phyloP scores from a whole-genome alignment of 345 rosid genomes.

The Ceriops tagal region DNA sequence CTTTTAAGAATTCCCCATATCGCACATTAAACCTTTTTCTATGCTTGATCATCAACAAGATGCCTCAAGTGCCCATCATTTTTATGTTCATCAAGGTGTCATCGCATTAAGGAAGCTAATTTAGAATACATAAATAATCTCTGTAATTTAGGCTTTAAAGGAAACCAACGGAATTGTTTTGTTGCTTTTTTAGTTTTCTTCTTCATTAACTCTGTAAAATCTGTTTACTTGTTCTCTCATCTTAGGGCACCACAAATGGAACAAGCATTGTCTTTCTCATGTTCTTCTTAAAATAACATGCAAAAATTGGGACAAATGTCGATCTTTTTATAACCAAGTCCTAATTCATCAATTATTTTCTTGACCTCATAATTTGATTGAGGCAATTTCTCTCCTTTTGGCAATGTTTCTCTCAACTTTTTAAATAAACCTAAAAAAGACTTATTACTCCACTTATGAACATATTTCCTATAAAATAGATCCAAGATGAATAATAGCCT shows the following conservation, averaged over 20 bases:
- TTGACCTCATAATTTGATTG: slow-evolving; percentile 2
- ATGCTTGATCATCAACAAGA: not conserved
- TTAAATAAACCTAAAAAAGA: not conserved
- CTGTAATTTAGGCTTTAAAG: slow-evolving; percentile 6
- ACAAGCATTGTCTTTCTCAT: not conserved
- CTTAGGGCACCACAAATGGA: not conserved
- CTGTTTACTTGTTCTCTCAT: not conserved
- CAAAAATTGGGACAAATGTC: not conserved
- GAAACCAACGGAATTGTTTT: slow-evolving; percentile 7
- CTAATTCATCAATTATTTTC: not conserved
- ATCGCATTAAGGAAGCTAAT: not conserved
- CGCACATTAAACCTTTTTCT: slow-evolving; percentile 4
- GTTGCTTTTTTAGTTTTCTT: too few relatives aligned
- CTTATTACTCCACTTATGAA: too few relatives aligned
- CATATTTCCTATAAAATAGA: too few relatives aligned
- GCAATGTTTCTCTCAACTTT: not conserved
- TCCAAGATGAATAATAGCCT: too few relatives aligned
- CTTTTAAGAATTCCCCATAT: not conserved
- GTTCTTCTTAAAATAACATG: not conserved
- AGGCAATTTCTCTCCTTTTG: not conserved
- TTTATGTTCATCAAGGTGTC: not conserved
- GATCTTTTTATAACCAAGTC: slow-evolving; percentile 6
- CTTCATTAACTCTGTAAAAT: not conserved
- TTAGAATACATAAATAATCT: slow-evolving; percentile 14
- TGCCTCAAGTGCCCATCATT: slow-evolving; percentile 5